Percentiles rank a stretch among this genome's conserved stretches.
These are phyloP conservation scores for Sphaerulina musiva DNA, from an alignment of 2,329 filamentous ascomycete species.

Conservation along the genomic window DNA sequence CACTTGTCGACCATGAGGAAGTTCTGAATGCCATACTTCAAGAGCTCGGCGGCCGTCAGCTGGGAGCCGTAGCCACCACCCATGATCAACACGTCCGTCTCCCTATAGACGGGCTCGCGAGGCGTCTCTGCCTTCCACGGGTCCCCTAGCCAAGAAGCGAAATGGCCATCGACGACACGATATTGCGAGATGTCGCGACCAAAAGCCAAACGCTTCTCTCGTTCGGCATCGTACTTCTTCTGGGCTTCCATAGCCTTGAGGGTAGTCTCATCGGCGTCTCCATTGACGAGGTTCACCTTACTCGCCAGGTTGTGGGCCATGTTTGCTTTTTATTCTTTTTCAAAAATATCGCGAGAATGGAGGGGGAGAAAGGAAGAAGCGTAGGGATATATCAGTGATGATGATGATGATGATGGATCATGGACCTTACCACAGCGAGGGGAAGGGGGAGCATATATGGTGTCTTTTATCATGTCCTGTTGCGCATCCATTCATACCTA, in stretches of 20 bases:
- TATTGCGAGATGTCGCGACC: slow-evolving; percentile 22
- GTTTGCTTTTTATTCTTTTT: too few relatives aligned
- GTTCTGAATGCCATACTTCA: slow-evolving; percentile 21
- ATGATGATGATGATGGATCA: too few relatives aligned
- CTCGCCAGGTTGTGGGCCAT: too few relatives aligned
- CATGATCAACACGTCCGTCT: slow-evolving; percentile 18
- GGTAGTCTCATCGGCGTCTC: too few relatives aligned
- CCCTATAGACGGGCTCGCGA: slow-evolving; percentile 16
- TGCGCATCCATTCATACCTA: too few relatives aligned
- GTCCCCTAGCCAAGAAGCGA: slow-evolving; percentile 18
- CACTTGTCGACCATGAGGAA: slow-evolving; percentile 22
- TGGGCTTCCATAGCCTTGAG: background rate
- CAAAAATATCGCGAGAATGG: too few relatives aligned
- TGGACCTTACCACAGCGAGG: too few relatives aligned
- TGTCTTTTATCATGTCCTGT: too few relatives aligned
- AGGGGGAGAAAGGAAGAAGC: too few relatives aligned
- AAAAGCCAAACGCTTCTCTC: slow-evolving; percentile 19
- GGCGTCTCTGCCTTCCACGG: slow-evolving; percentile 17
- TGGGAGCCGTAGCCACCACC: slow-evolving; percentile 23
- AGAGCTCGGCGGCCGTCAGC: slow-evolving; percentile 18
- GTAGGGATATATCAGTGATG: too few relatives aligned
- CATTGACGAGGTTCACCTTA: too few relatives aligned
- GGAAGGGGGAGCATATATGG: too few relatives aligned
- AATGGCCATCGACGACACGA: slow-evolving; percentile 18
- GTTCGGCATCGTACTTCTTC: slow-evolving; percentile 20